Evolutionary conservation across 495 filamentous ascomycete genomes (phyloP), one percentile per base, ranked within the genome.

Genomic region (Parachaetomium inaequale): DNA sequence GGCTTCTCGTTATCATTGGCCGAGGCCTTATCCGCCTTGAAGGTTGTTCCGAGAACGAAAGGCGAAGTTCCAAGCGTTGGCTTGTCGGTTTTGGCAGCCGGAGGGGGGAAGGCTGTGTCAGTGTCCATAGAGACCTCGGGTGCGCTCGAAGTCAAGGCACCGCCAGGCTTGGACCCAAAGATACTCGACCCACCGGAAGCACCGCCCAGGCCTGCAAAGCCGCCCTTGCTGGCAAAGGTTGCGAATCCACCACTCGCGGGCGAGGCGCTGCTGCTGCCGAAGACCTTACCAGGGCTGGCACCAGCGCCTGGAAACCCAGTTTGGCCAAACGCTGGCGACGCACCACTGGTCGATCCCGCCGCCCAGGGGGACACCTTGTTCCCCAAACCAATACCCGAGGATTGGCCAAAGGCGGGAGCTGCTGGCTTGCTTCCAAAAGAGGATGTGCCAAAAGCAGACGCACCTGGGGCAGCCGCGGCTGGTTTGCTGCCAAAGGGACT

Each of bases 1-100:
- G 84, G 82, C 11, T 84, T 79, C 21, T 73, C 74, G 64, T 88
- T 85, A 63, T 88, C 85, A 52, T 82, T 83, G 26, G 82, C 82
- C 55, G 80, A 76, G 21, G 66, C 52, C 10, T 81, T 81, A 69
- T 96, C 93, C 31, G 80, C 80, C 72, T 94, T 92, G 75, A 97
- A 97, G 15, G 85, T 88, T 46, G 88, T 89, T 3, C 83, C 87
- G 23, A 97, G 79, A 26, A 85, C 84, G 70, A 97, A 96, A 0
- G 82, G 79, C 55, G 78, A 75, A 36, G 78, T 70, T 17, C 86
- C 85, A 70, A 92, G 87, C 43, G 76, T 70, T 32, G 77, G 77
- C 61, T 81, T 74, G 17, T 58, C 62, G 2, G 51, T 54, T 50
- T 71, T 73, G 19, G 65, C 64, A 11, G 75, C 50, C 1, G 74